Base-by-base conservation (phyloP, 768 basidiomycete species). In the Pisolithus sp. region DNA sequence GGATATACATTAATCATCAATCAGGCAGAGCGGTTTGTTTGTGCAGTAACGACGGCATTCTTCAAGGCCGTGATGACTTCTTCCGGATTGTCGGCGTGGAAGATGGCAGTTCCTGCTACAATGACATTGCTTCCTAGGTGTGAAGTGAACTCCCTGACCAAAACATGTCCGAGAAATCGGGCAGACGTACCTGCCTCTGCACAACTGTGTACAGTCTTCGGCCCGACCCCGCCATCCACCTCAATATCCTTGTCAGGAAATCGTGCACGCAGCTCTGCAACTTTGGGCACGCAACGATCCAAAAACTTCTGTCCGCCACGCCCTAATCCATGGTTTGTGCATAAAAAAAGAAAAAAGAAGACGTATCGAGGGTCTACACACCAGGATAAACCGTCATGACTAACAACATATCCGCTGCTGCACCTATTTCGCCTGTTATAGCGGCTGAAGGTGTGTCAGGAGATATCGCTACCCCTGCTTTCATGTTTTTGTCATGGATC, bases 381-480 rank as follows among this genome's bases (percentile, higher is more conserved):
- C 89, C 95, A 42, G 94, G 95, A 63, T 91, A 86, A 23, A 99
- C 94, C 8, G 95, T 98, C 95, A 98, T 98, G 60, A 98, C 94
- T 55, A 98, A 82, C 31, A 98, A 78, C 89, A 97, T 91, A 66
- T 97, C 94, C 5, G 86, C 93, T 5, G 80, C 80, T 12, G 82
- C 62, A n/a, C 76, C 95, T 45, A 98, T 76, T 45, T 82, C 82
- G 63, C 94, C 85, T 46, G 92, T 86, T 66, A 99, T 93, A 39
- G 84, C 87, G 3, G 81, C 76, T 21, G 93, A 86, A 10, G 90
- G 89, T 0, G 96, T 98, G 61, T 92, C 88, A 1, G 96, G 96
- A 6, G 94, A 97, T 60, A 99, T 95, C 34, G 96, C 96, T 28
- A 98, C 86, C 20, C 94, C 96, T 3, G 90, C 94, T 64, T 82